Conservation (phyloP, 164 flowering plant species). For the Brasenia schreberi region DNA sequence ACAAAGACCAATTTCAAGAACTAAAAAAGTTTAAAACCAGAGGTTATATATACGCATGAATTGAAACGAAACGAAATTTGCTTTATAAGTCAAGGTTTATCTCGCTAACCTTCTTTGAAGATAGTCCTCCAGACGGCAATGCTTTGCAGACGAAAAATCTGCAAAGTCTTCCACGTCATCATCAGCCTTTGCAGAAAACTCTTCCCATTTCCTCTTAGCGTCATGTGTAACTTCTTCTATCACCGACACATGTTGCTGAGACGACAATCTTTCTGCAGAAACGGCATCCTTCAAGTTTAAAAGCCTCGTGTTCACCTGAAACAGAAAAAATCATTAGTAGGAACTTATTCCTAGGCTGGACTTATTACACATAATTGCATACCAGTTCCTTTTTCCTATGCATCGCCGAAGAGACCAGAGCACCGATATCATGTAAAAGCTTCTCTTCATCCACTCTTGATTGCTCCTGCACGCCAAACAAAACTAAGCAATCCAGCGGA, state of each 20-base stretch:
- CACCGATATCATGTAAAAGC: conserved; percentile 66
- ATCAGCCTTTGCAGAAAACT: background rate
- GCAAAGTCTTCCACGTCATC: background rate
- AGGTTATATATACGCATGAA: background rate
- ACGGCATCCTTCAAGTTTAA: conserved; percentile 41
- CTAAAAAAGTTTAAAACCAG: background rate
- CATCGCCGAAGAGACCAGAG: conserved; percentile 44
- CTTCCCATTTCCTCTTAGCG: background rate
- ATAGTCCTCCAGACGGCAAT: conserved; percentile 48
- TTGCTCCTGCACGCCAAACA: conserved; percentile 47
- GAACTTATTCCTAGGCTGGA: background rate
- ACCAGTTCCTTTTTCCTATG: conserved; percentile 79
- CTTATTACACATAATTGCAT: conserved; percentile 4
- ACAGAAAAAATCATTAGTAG: background rate
- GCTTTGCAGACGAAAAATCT: background rate
- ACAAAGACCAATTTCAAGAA: conserved; percentile 2
- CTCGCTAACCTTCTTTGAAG: conserved; percentile 54
- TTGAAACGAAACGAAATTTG: background rate
- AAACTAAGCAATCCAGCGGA: background rate
- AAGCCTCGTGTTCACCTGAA: conserved; percentile 66
- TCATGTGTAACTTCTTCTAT: conserved; percentile 34
- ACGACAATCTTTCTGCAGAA: conserved; percentile 30
- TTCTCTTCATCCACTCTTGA: conserved; percentile 62
- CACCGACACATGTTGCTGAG: conserved; percentile 60
- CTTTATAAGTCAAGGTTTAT: background rate